Evolutionary conservation across 169 alveolate genomes (phyloP).

Genomic region (Eimeria brunetti): DNA sequence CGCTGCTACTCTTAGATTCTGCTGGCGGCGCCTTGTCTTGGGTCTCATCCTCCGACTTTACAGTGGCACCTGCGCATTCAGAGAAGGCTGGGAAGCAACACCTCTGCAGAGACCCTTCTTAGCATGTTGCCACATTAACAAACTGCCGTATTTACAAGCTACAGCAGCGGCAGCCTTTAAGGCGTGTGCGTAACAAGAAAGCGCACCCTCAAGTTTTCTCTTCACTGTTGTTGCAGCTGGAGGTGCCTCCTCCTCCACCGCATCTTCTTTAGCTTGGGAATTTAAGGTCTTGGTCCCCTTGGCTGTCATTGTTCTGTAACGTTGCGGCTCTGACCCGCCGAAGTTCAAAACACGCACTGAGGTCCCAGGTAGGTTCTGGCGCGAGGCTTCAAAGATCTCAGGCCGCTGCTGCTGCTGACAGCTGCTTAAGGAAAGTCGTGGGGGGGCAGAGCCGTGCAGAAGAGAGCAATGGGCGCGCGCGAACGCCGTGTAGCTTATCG

Average conservation of each 20-base stretch:
- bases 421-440: neutral
- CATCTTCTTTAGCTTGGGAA: neutral
- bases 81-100: neutral
- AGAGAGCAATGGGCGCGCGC: neutral
- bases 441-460: conserved; percentile 3
- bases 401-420: neutral
- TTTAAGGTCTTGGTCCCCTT: neutral
- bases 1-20: conserved; percentile 11
- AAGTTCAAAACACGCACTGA: neutral
- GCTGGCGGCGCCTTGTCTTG: neutral
- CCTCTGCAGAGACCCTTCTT: neutral
- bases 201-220: conserved; percentile 14
- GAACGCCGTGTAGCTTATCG: neutral
- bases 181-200: neutral
- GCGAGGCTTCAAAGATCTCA: neutral
- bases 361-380: neutral
- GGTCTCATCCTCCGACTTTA: conserved; percentile 9
- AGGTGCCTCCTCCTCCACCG: neutral
- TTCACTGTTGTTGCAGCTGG: neutral
- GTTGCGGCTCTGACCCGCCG: neutral
- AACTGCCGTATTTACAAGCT: neutral
- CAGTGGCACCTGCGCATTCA: neutral
- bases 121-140: neutral
- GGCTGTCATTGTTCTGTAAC: conserved; percentile 1
- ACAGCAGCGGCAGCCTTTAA: neutral